Evolutionary conservation across 306 rosid genomes (phyloP).

Genomic region (Pterocarpus macrocarpus): DNA sequence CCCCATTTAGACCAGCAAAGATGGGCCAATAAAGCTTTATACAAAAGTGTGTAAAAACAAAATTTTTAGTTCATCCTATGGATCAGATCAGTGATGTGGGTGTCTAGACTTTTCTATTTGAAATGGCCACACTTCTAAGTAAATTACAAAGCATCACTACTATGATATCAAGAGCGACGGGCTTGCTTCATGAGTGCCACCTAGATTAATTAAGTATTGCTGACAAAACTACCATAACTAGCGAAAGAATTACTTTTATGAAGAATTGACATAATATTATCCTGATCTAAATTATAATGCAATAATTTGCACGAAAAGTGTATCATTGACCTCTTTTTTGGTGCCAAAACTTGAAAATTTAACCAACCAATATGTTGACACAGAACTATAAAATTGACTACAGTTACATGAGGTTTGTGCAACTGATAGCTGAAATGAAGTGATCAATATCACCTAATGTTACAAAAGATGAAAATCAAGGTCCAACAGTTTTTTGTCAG

Average conservation of each 20-base stretch:
- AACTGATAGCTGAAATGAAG: constrained; percentile 8
- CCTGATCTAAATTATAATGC: constrained; percentile 9
- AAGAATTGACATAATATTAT: neutral
- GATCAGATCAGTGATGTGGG: constrained; percentile 6
- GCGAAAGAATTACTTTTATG: neutral
- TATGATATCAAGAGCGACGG: no score
- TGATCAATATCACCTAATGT: neutral
- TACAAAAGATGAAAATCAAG: constrained; percentile 18
- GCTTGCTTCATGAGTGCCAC: neutral
- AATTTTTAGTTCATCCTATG: neutral
- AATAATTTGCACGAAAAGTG: constrained; percentile 7
- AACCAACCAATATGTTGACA: constrained; percentile 21
- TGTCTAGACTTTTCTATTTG: no score
- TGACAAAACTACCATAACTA: constrained; percentile 28
- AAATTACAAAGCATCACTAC: no score
- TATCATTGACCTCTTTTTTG: neutral
- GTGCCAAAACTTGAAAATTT: neutral
- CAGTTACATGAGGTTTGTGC: neutral
- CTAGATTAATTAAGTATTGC: neutral
- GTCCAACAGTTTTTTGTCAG: constrained; percentile 16
- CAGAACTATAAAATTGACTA: neutral
- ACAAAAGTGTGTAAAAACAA: constrained; percentile 6
- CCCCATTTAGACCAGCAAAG: constrained; percentile 24
- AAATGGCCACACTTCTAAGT: no score
- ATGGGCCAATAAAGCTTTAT: neutral